Evolutionary conservation across 306 rosid species (phyloP).

Genomic region (Abrus pulchellus): DNA sequence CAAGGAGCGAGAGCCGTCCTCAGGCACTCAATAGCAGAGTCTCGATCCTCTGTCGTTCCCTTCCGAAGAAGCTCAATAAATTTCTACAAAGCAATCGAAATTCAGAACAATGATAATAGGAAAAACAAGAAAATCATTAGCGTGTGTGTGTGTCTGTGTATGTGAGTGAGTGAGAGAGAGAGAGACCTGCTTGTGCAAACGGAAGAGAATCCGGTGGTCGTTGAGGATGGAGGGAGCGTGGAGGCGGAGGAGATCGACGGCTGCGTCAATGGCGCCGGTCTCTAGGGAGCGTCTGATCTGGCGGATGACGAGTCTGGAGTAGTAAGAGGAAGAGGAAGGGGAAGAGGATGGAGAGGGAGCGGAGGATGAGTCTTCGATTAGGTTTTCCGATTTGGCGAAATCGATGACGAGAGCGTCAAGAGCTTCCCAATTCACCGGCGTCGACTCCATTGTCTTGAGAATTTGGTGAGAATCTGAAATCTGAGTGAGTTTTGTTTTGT

Average conservation of each 20-base stretch:
- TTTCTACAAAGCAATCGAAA: conserved; percentile 61
- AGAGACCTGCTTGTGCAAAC: conserved; percentile 89
- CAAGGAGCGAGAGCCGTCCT: conserved; percentile 94
- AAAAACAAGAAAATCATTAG: neutral
- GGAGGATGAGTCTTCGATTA: conserved; percentile 68
- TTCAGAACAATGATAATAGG: neutral
- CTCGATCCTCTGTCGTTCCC: conserved; percentile 80
- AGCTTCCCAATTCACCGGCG: conserved; percentile 93
- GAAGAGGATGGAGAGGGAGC: conserved; percentile 57
- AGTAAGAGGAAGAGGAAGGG: conserved; percentile 83
- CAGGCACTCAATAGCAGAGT: conserved; percentile 83
- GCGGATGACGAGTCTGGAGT: conserved; percentile 79
- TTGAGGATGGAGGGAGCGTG: conserved; percentile 88
- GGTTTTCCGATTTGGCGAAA: conserved; percentile 93
- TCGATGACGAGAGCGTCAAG: conserved; percentile 85
- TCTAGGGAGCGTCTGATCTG: conserved; percentile 83
- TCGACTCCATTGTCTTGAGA: conserved; percentile 56
- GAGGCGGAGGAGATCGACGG: conserved; percentile 75
- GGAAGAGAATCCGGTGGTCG: conserved; percentile 91
- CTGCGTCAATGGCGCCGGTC: conserved; percentile 75
- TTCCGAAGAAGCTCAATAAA: conserved; percentile 94
- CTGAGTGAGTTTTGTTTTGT: conserved; percentile 18
- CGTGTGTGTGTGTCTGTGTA: too few relatives aligned
- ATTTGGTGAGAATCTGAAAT: conserved; percentile 21
- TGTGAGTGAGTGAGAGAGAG: neutral